A percentile compares a stretch with the other conserved stretches of the same genome.
These are phyloP conservation scores for Tardiomyces digboiensis DNA, from an alignment of 1,139 yeast species.

Conservation along the genomic window DNA sequence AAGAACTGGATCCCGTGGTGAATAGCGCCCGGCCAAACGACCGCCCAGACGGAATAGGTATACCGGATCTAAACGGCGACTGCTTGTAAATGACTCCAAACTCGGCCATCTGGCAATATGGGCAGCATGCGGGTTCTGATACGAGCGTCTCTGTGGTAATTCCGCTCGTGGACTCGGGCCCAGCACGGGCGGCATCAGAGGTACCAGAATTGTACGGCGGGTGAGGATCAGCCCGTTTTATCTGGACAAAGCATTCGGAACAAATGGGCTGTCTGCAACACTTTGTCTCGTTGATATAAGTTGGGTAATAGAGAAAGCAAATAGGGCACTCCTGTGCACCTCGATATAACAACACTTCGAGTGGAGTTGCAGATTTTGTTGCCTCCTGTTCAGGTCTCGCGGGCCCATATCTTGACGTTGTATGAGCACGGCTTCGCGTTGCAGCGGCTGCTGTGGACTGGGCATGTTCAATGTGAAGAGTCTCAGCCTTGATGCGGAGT, in stretches of 20 bases:
- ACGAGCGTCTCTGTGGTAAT: conserved; percentile 26
- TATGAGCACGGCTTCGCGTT: conserved; percentile 7
- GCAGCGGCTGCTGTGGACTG: conserved; percentile 2
- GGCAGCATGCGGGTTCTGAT: conserved; percentile 86
- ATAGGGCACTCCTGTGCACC: conserved; percentile 83
- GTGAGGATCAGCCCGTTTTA: conserved; percentile 90
- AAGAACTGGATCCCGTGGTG: neutral
- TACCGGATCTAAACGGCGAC: conserved; percentile 34
- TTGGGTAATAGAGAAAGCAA: conserved; percentile 82
- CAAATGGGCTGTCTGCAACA: conserved; percentile 94
- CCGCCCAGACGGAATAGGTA: conserved; percentile 7
- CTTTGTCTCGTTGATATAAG: conserved; percentile 66
- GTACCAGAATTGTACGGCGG: conserved; percentile 58
- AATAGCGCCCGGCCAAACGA: neutral
- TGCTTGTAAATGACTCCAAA: conserved; percentile 79
- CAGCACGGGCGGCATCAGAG: conserved; percentile 1
- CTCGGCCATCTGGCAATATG: conserved; percentile 83
- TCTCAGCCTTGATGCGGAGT: conserved; percentile 6
- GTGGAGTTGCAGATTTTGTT: conserved; percentile 8
- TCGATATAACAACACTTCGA: conserved; percentile 44
- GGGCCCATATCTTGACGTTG: conserved; percentile 8
- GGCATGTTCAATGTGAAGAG: conserved; percentile 9
- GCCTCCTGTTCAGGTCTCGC: conserved; percentile 1
- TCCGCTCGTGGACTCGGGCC: conserved; percentile 3
- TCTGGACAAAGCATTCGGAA: conserved; percentile 94